Base-by-base conservation (phyloP, 2,329 filamentous ascomycete genomes). In the Sporothrix dimorphospora region DNA sequence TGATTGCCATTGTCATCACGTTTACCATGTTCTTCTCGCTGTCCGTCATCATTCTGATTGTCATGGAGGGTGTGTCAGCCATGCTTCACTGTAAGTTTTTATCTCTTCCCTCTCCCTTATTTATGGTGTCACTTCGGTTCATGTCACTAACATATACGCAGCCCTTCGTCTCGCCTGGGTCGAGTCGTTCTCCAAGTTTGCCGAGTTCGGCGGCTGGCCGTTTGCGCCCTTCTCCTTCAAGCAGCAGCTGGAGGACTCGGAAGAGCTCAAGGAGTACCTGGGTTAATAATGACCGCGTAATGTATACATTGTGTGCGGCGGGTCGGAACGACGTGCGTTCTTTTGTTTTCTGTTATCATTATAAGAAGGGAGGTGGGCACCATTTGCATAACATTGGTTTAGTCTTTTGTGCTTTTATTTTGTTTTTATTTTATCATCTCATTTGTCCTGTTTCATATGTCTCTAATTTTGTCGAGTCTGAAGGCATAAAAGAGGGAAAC, bases 111-210 rank as follows among this genome's bases (percentile, higher is more conserved):
- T 40, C n/a, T 14, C 6, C 5, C 6, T n/a, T 19, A 2, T 24
- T 27, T 49, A 4, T 34, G 30, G 6, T 34, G 30, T 34, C 30
- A 3, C 30, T 34, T 34, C 6, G 30, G 30, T 66, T 8, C 8
- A 53, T 27, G 34, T 21, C 47, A n/a, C 72, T 70, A 63, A 73
- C 70, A 71, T 21, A 53, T 61, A 16, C 14, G 24, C 42, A 79
- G 78, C 78, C 75, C 87, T 98, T 77, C 89, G 94, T 86, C 85
- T 98, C 79, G 94, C 97, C 77, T 98, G 94, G 94, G 94, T 98
- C 75, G 95, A 98, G 82, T 95, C 94, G 21, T 98, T 98, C 90
- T 97, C 93, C 83, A 97, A 97, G 85, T 95, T 97, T 85, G 97
- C 97, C 82, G 91, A 97, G 80, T 96, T 96, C 78, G 92, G 93